Evolutionary conservation across 306 rosid genomes (phyloP).

Genomic region (Psophocarpus tetragonolobus): DNA sequence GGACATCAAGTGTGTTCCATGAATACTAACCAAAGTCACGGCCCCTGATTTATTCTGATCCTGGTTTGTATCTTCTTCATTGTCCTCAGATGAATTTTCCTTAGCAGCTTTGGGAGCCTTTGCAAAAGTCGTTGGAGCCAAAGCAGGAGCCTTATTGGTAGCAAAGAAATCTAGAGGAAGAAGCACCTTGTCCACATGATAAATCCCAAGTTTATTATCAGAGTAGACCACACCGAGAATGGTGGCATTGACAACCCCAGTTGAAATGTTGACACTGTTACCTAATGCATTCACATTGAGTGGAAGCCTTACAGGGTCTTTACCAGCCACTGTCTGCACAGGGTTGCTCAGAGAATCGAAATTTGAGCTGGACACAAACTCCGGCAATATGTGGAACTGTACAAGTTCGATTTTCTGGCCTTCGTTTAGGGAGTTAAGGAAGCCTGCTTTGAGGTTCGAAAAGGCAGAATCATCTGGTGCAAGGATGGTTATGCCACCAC

Average conservation of each 20-base stretch:
- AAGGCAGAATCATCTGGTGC: slow-evolving; percentile 35
- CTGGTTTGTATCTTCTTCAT: slow-evolving; percentile 26
- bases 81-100: slow-evolving; percentile 22
- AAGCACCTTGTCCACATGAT: slow-evolving; percentile 60
- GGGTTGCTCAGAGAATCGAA: slow-evolving; percentile 35
- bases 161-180: slow-evolving; percentile 58
- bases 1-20: slow-evolving; percentile 28
- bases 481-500: slow-evolving; percentile 35
- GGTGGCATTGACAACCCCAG: slow-evolving; percentile 62
- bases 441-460: slow-evolving; percentile 29
- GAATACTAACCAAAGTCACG: not conserved
- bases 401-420: slow-evolving; percentile 31
- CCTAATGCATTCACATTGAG: slow-evolving; percentile 52
- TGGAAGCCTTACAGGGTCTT: slow-evolving; percentile 27
- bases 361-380: slow-evolving; percentile 22
- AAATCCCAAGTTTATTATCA: slow-evolving; percentile 56
- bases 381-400: slow-evolving; percentile 35
- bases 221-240: slow-evolving; percentile 51
- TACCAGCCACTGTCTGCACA: slow-evolving; percentile 34
- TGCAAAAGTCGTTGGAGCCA: slow-evolving; percentile 48
- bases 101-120: slow-evolving; percentile 55
- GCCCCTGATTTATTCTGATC: slow-evolving; percentile 50
- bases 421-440: slow-evolving; percentile 26
- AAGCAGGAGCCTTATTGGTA: slow-evolving; percentile 51
- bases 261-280: slow-evolving; percentile 51